Evolutionary conservation across 768 basidiomycete species (phyloP), one percentile per base, ranked within the genome.

Genomic region (Amanita phalloides): DNA sequence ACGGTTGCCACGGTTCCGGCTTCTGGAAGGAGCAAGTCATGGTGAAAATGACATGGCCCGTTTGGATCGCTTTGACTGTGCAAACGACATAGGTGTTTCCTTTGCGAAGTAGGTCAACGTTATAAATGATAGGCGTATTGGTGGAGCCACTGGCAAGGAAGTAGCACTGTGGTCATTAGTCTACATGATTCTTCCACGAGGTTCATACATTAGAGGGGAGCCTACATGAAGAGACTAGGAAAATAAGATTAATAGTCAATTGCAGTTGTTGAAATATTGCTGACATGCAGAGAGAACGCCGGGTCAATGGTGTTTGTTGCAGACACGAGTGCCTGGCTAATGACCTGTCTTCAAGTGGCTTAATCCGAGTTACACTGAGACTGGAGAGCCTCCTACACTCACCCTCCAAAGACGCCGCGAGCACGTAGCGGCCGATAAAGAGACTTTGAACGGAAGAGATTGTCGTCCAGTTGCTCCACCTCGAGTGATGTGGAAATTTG

Each of bases 391-490:
- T 8, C 14, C n/a, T 21, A n/a, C 4, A 55, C 71, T 56, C 57
- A 75, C 70, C 90, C 90, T 54, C 90, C 90, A 59, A 88, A 92
- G 11, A 89, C 88, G 13, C 89, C 88, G 45, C 90, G 73, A 13
- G 77, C 75, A 14, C 71, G 66, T 6, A 64, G 56, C 0, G 86
- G 88, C n/a, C 79, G 44, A 70, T 75, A 83, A 1, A 91, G 70
- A 0, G 78, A 80, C 59, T 82, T 87, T 1, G 87, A 90, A 14
- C 88, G 82, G 61, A 83, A 91, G 37, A 91, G 66, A 61, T 86
- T 84, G 43, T 74, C 72, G 56, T 90, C 90, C 23, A 92, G 73
- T 52, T 78, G 75, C 61, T 91, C 90, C 20, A 91, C 79, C 53
- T 90, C 86, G 4, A 92, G 71, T 13, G 83, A 78, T 2, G 82